A percentile compares a stretch with the other conserved stretches of the same genome.
Evolutionary conservation across 179 eudicot species (phyloP).

Genomic region (Camellia oleifera): DNA sequence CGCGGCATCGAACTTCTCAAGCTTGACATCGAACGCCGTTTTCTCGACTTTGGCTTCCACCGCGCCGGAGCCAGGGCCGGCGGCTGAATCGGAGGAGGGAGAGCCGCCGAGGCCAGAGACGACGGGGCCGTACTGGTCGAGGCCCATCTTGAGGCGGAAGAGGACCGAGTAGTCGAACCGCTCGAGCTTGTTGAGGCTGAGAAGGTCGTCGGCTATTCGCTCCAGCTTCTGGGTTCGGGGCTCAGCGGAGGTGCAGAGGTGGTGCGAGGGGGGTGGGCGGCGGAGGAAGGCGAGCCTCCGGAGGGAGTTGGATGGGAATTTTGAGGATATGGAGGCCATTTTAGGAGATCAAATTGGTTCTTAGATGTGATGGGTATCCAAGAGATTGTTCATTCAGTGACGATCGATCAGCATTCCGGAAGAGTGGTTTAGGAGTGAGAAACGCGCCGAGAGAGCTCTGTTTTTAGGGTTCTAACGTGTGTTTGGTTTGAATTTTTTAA

Average conservation of each 20-base stretch:
- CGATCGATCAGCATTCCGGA: background rate
- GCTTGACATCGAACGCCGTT: constrained; percentile 68
- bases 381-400: background rate
- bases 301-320: constrained; percentile 30
- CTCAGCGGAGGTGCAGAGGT: constrained; percentile 31
- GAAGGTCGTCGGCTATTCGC: constrained; percentile 67
- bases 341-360: background rate
- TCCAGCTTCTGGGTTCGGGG: constrained; percentile 54
- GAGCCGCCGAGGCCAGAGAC: constrained; percentile 41
- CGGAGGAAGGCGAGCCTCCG: constrained; percentile 16
- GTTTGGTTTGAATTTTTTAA: no score
- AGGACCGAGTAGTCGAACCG: constrained; percentile 62
- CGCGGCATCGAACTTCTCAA: constrained; percentile 78
- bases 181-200: constrained; percentile 67
- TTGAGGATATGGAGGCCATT: constrained; percentile 17
- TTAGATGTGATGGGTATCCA: background rate
- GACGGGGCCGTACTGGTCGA: constrained; percentile 46
- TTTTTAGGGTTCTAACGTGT: background rate
- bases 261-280: constrained; percentile 16
- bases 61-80: constrained; percentile 17
- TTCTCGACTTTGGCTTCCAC: constrained; percentile 54
- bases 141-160: constrained; percentile 55
- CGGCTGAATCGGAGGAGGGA: constrained; percentile 14
- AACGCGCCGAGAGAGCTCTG: background rate
- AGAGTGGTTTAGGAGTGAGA: background rate